Evolutionary conservation across 441 rosid genomes (phyloP), one percentile per base, ranked within the genome.

Genomic region (Croton laevigatus): DNA sequence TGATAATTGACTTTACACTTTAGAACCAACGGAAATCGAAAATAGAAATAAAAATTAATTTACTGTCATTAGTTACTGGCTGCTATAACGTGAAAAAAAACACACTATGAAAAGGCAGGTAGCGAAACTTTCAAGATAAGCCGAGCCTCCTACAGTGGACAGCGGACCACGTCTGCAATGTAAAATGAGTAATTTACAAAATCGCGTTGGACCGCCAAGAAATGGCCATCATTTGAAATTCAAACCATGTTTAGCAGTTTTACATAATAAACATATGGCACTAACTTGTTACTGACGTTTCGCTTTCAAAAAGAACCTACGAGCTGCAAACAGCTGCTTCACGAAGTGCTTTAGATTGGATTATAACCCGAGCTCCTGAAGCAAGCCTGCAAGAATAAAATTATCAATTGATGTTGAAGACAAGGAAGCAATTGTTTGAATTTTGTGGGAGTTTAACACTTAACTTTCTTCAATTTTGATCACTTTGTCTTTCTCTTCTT

Each of bases 321-420:
- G 81, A 78, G 76, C 82, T 80, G 72, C 87, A 69, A 19, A 78
- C 71, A 22, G 66, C 63, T 0, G 83, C 12, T 19, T 83, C 75
- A 46, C 70, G 69, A 13, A 91, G 79, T 44, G 81, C 83, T 77
- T 87, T 87, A 0, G 98, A 88, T 78, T 94, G 87, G 72, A 94
- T 94, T 89, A 88, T 84, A 84, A 94, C 91, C 79, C 97, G 85
- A 58, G 99, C 99, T 87, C 97, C 99, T 57, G 98, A 94, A 85
- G 99, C 91, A 87, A 94, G 98, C 87, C 99, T 94, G 96, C 75
- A 72, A 66, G n/a, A 45, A 68, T 42, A 46, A 80, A 66, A 69
- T 58, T 36, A 44, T 75, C 71, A 81, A 45, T 38, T 61, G 36
- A 55, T 27, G 32, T 1, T 45, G 5, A 45, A 4, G 34, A 6